Evolutionary conservation across 139 green algal species (phyloP), one percentile per base, ranked within the genome.

Genomic region (Asterochloris sp.): DNA sequence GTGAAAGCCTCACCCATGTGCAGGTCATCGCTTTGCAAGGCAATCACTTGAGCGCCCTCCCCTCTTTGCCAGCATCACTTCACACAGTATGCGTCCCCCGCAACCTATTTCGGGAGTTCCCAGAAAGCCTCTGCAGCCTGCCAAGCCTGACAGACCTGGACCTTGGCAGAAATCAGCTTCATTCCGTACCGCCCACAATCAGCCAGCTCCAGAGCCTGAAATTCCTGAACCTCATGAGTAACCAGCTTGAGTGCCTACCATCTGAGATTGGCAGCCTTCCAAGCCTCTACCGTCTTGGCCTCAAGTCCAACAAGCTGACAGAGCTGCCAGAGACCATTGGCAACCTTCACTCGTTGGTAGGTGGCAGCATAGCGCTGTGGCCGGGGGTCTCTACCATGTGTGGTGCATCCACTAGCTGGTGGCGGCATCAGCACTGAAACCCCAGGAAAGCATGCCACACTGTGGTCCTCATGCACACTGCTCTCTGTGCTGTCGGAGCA

Each of bases 271-370:
- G 89, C 81, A 16, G 77, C 62, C 89, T 93, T 24, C 76, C 79
- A 17, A 16, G 12, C 2, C 86, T 95, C 10, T 85, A 88, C 60
- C 83, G 84, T 0, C 88, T 95, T 21, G 93, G 94, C n/a, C 83
- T 95, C 0, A 95, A 93, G 87, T 78, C 80, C 86, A 96, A 96
- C 83, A 77, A 89, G 78, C 82, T 93, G 38, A 67, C 38, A 9
- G 13, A 54, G 16, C 85, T 93, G 78, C 90, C 90, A 24, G 62
- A 67, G 38, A 84, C 66, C 76, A 83, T 92, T 80, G 84, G 68
- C n/a, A 38, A 68, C 26, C 80, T 91, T 14, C 61, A 74, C 10
- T 15, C n/a, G 6, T 54, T 54, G 38, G 38, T 54, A 54, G 38
- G 38, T 54, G 38, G 38, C 38, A 54, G 38, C 38, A 10, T 6